Conservation (phyloP, 2,329 filamentous ascomycete genomes). For the Monilinia polystroma region DNA sequence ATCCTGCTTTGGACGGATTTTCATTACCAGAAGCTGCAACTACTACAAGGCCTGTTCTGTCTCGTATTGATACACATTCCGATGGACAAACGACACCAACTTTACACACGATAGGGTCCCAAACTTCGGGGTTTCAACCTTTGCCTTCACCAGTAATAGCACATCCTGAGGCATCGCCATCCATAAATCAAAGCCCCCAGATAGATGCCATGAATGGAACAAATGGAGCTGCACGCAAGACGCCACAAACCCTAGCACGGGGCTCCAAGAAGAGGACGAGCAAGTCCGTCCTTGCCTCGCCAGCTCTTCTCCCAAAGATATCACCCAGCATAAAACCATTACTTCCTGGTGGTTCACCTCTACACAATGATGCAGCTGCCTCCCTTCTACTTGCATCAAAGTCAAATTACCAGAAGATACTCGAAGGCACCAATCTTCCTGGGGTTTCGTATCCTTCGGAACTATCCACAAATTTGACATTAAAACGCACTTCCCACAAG, state of each 20-base stretch:
- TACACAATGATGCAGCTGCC: constrained; percentile 53
- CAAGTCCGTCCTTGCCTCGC: constrained; percentile 75
- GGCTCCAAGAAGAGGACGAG: constrained; percentile 69
- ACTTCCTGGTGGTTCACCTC: constrained; percentile 60
- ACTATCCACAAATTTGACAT: constrained; percentile 88
- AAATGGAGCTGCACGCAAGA: constrained; percentile 48
- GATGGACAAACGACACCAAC: constrained; percentile 56
- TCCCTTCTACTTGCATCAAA: constrained; percentile 85
- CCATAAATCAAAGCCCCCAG: constrained; percentile 52
- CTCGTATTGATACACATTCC: constrained; percentile 53
- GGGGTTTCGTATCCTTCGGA: constrained; percentile 89
- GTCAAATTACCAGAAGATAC: constrained; percentile 96
- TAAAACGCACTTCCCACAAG: constrained; percentile 96
- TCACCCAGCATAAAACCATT: constrained; percentile 93
- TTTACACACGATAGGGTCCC: constrained; percentile 43
- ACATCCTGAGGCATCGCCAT: constrained; percentile 43
- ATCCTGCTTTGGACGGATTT: constrained; percentile 61
- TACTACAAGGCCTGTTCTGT: constrained; percentile 48
- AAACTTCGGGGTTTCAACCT: constrained; percentile 42
- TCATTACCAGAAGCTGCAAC: constrained; percentile 71
- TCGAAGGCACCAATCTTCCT: constrained; percentile 88
- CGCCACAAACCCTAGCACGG: constrained; percentile 54
- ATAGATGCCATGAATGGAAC: constrained; percentile 53
- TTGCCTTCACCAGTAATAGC: constrained; percentile 48
- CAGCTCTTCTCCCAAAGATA: constrained; percentile 82